Evolutionary conservation across 805 yeast species (phyloP).

Genomic region (Sungouiozyma intestinalis): DNA sequence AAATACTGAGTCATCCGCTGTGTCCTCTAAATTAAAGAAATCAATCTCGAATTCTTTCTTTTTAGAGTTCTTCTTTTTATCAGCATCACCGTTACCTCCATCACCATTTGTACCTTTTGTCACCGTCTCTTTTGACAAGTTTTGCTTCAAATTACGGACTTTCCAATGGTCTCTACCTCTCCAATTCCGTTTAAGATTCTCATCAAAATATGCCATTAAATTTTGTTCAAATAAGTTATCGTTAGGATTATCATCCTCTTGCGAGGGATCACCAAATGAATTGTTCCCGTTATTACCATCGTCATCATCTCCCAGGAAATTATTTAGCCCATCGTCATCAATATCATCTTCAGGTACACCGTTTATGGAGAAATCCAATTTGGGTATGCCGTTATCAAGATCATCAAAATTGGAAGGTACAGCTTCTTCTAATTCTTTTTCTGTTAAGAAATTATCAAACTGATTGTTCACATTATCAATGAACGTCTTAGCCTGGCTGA

Average conservation of each 20-base stretch:
- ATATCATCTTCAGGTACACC: constrained; percentile 5
- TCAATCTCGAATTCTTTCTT: constrained; percentile 35
- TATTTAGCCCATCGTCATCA: neutral
- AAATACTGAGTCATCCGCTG: constrained; percentile 34
- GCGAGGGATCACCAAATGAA: neutral
- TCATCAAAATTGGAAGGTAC: constrained; percentile 19
- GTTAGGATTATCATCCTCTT: constrained; percentile 11
- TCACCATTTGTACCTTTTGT: neutral
- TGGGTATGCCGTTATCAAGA: constrained; percentile 2
- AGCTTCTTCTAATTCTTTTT: constrained; percentile 23
- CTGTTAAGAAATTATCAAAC: constrained; percentile 22
- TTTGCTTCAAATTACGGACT: constrained; percentile 47
- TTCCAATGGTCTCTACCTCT: constrained; percentile 93
- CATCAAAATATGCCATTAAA: constrained; percentile 74
- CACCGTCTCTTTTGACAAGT: constrained; percentile 2
- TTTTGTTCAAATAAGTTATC: constrained; percentile 42
- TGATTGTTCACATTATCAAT: constrained; percentile 33
- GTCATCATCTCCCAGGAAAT: constrained; percentile 9
- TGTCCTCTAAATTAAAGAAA: constrained; percentile 32
- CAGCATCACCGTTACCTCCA: constrained; percentile 1
- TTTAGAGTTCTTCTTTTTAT: constrained; percentile 16
- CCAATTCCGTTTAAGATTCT: constrained; percentile 62
- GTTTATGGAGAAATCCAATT: constrained; percentile 2
- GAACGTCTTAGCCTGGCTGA: constrained; percentile 39
- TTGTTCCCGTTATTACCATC: constrained; percentile 11